Percentiles rank a stretch among this genome's conserved stretches.
Conservation (phyloP, 768 basidiomycete species). For the Mrakia frigida region DNA sequence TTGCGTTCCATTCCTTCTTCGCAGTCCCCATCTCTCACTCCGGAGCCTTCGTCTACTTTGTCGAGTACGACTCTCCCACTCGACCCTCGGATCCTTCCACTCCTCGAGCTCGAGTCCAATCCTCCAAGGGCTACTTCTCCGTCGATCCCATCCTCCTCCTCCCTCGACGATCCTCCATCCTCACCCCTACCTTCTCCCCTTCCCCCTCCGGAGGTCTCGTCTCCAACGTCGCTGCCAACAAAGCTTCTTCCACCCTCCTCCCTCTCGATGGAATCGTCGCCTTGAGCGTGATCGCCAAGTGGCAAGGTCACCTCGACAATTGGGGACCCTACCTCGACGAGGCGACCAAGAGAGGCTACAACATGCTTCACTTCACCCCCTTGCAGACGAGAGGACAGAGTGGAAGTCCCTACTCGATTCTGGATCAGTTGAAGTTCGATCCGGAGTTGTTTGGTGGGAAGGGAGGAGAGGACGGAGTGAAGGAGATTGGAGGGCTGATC, state of each 20-base stretch:
- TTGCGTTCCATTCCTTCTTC: not conserved
- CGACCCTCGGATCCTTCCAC: slow-evolving; percentile 36
- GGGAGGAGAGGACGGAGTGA: slow-evolving; percentile 49
- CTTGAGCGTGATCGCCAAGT: slow-evolving; percentile 88
- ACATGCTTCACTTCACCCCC: slow-evolving; percentile 96
- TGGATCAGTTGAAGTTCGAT: slow-evolving; percentile 78
- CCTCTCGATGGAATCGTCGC: slow-evolving; percentile 84
- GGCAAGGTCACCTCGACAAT: slow-evolving; percentile 80
- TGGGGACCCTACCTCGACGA: slow-evolving; percentile 80
- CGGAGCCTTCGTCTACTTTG: slow-evolving; percentile 90
- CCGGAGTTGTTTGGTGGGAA: slow-evolving; percentile 59
- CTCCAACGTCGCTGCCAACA: not conserved
- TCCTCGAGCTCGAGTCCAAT: slow-evolving; percentile 61
- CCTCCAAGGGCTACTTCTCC: slow-evolving; percentile 91
- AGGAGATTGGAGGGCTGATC: slow-evolving; percentile 60
- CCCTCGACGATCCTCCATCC: slow-evolving; percentile 67
- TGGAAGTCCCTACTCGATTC: slow-evolving; percentile 89
- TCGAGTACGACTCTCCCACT: slow-evolving; percentile 67
- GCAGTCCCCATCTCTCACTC: slow-evolving; percentile 84
- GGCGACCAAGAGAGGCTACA: slow-evolving; percentile 85
- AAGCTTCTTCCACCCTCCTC: slow-evolving; percentile 43
- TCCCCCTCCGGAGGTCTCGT: slow-evolving; percentile 23
- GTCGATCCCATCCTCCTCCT: slow-evolving; percentile 81
- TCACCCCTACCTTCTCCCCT: slow-evolving; percentile 47
- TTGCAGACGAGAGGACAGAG: slow-evolving; percentile 85